Base-by-base conservation (phyloP, 1,139 yeast species). In the Pichia sp. region DNA sequence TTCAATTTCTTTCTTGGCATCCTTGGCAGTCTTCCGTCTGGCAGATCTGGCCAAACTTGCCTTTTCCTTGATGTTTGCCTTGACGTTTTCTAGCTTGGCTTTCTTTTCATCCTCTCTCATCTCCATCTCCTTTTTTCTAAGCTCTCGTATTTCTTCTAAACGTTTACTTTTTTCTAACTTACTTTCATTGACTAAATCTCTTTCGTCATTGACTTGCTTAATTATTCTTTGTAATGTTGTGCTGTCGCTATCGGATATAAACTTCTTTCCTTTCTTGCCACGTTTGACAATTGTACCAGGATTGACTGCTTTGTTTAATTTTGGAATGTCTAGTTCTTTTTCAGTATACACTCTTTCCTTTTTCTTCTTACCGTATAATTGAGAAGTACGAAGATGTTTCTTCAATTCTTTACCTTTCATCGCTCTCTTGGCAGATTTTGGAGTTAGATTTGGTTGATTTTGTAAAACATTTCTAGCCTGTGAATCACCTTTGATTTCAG, bases 231-330 rank as follows among this genome's bases (percentile, higher is more conserved):
- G 75, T 59, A 80, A 54, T 37, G 77, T 72, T 55, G 84, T 65
- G 26, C 78, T 62, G 56, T 85, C 91, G 48, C 76, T 70, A 57
- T 85, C 93, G 38, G 66, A 83, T 23, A 88, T 80, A 62, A 89
- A 88, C 55, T 81, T 82, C 68, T 91, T 91, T 40, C 97, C 97
- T 66, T 89, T 91, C 64, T 89, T 91, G 40, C 96, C 96, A 48
- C 72, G 72, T 50, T 71, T 74, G 16, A 39, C 45, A 53, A 83
- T 79, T 9, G 85, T 87, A 35, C 95, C 96, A 0, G 97, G 96
- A 37, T 78, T 75, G 32, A 89, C 72, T 9, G 96, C 87, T 53
- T 74, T 80, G 61, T 91, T 91, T 54, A 89, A 71, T 22, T 72
- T 69, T 28, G 96, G 96, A 36, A 88, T 67, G 32, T 80, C 76